Conservation (phyloP, 805 yeast species). For the Pichia cabralensis region DNA sequence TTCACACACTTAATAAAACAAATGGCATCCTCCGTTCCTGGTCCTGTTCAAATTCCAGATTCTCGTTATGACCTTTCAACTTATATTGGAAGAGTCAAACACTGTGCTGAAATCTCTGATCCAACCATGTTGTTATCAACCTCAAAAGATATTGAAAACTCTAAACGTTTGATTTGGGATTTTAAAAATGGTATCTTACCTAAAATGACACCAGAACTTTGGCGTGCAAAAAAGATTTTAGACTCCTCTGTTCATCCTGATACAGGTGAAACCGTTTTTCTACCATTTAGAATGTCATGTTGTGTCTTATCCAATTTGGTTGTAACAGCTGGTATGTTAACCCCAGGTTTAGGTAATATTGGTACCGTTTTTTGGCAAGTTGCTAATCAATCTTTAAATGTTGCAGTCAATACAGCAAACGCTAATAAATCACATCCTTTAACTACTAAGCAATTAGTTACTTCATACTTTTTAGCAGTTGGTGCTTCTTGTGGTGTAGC, state of each 20-base stretch:
- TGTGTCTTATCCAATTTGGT: slow-evolving; percentile 89
- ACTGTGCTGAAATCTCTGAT: slow-evolving; percentile 87
- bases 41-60: slow-evolving; percentile 68
- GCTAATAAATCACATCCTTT: slow-evolving; percentile 93
- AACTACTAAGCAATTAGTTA: slow-evolving; percentile 63
- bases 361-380: slow-evolving; percentile 98
- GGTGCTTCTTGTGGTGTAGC: slow-evolving; percentile 95
- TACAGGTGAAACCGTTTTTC: slow-evolving; percentile 82
- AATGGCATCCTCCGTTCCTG: slow-evolving; percentile 88
- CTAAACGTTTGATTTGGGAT: slow-evolving; percentile 58
- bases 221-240: slow-evolving; percentile 79
- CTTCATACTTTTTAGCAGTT: slow-evolving; percentile 82
- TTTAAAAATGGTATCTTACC: slow-evolving; percentile 60
- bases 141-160: slow-evolving; percentile 45
- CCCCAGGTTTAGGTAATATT: slow-evolving; percentile 80
- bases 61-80: slow-evolving; percentile 73
- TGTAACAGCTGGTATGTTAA: slow-evolving; percentile 95
- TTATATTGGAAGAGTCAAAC: slow-evolving; percentile 91
- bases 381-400: slow-evolving; percentile 93
- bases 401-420: slow-evolving; percentile 92
- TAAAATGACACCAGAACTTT: slow-evolving; percentile 67
- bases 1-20: background rate
- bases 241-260: slow-evolving; percentile 96
- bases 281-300: slow-evolving; percentile 96
- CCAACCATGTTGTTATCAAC: slow-evolving; percentile 83